These are phyloP conservation scores for Kernera saxatilis DNA, from an alignment of 345 rosid species.

Conservation along the genomic window DNA sequence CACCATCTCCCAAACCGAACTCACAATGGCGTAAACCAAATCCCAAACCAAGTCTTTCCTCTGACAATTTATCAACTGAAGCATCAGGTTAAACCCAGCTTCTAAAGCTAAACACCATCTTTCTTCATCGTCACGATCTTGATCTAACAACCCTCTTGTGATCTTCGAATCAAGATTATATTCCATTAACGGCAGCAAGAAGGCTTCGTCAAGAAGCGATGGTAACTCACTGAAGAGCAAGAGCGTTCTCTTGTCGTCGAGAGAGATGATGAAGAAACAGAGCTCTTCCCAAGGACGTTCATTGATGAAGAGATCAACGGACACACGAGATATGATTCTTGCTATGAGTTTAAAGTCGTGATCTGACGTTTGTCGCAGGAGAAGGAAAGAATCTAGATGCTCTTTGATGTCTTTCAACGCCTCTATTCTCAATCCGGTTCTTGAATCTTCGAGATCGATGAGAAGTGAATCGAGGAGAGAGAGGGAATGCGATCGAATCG, in stretches of 20 bases:
- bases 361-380: background rate
- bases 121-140: background rate
- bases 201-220: conserved; percentile 1
- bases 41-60: background rate
- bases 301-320: conserved; percentile 3
- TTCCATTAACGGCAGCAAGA: background rate
- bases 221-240: conserved; percentile 12
- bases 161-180: background rate
- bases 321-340: conserved; percentile 3
- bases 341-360: conserved; percentile 9
- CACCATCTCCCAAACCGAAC: conserved; percentile 17
- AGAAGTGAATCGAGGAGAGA: conserved; percentile 1
- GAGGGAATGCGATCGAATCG: background rate
- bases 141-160: background rate
- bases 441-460: background rate
- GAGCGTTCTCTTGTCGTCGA: background rate
- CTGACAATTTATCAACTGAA: background rate
- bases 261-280: background rate
- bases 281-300: conserved; percentile 13
- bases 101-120: conserved; percentile 25
- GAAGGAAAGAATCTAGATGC: background rate
- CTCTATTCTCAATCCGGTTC: background rate
- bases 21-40: conserved; percentile 5
- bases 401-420: background rate
- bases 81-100: conserved; percentile 13